Evolutionary conservation across 1,284 basidiomycete species (phyloP).

Genomic region (Spongiforma sp.): DNA sequence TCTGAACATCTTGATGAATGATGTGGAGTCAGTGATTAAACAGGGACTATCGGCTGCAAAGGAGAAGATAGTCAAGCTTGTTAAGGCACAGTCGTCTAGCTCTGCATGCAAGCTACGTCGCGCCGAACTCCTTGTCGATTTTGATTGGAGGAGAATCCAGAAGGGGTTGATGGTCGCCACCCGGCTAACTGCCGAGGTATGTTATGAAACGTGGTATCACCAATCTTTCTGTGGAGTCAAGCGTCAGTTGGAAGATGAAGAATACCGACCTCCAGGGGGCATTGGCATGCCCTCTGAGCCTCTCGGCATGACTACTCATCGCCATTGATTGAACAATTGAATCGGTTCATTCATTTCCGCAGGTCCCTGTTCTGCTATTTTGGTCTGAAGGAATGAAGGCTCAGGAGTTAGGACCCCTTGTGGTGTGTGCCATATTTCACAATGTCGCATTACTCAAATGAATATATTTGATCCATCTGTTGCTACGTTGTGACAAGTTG

Average conservation of each 20-base stretch:
- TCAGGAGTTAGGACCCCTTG: neutral
- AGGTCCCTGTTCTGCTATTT: neutral
- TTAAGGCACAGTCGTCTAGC: neutral
- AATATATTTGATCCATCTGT: no score
- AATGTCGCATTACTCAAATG: no score
- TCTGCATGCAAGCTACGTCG: neutral
- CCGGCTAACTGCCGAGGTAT: neutral
- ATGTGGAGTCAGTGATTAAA: neutral
- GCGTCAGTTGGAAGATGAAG: neutral
- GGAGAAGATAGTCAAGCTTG: neutral
- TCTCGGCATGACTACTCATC: neutral
- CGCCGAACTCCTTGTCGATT: neutral
- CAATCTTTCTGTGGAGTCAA: neutral
- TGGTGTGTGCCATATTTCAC: no score
- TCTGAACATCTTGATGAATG: neutral
- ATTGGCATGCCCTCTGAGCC: neutral
- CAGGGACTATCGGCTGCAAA: neutral
- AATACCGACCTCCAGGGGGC: neutral
- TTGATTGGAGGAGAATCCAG: neutral
- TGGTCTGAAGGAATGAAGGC: neutral
- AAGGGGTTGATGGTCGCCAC: neutral
- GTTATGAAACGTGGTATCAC: neutral
- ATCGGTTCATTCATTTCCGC: no score
- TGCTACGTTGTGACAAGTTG: no score
- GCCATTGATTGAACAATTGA: neutral